Evolutionary conservation across 2,329 filamentous ascomycete species (phyloP).

Genomic region (Alternaria gaisen): DNA sequence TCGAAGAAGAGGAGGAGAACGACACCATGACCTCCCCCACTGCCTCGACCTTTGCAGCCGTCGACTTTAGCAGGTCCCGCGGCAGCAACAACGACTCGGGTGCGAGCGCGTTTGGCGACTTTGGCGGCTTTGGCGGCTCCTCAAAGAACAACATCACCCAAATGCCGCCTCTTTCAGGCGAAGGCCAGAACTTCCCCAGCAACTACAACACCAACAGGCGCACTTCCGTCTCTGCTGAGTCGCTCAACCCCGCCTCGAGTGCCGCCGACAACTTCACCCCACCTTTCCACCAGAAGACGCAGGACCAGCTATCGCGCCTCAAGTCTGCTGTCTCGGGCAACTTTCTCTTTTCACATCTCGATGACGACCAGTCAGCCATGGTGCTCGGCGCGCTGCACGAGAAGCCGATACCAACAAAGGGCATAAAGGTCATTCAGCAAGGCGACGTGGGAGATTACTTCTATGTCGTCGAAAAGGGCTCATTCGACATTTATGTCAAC

Average conservation of each 20-base stretch:
- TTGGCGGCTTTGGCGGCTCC: slow-evolving; percentile 45
- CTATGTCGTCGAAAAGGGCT: slow-evolving; percentile 92
- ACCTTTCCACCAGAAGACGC: slow-evolving; percentile 82
- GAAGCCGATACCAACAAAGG: slow-evolving; percentile 93
- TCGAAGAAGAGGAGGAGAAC: slow-evolving; percentile 83
- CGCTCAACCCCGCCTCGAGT: slow-evolving; percentile 85
- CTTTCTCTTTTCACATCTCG: slow-evolving; percentile 92
- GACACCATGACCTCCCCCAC: slow-evolving; percentile 80
- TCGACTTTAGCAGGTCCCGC: slow-evolving; percentile 53
- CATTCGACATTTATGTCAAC: slow-evolving; percentile 93
- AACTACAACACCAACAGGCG: slow-evolving; percentile 95
- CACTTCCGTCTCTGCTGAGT: slow-evolving; percentile 96
- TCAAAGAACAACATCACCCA: slow-evolving; percentile 49
- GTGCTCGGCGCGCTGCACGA: slow-evolving; percentile 91
- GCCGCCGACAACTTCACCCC: slow-evolving; percentile 90
- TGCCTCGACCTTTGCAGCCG: slow-evolving; percentile 55
- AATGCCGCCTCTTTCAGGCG: slow-evolving; percentile 57
- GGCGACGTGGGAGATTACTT: slow-evolving; percentile 97
- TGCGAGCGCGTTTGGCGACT: slow-evolving; percentile 53
- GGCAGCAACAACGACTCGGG: slow-evolving; percentile 41
- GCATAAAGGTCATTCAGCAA: slow-evolving; percentile 89
- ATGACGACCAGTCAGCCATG: slow-evolving; percentile 88
- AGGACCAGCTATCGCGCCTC: slow-evolving; percentile 81
- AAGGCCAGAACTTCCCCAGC: slow-evolving; percentile 78
- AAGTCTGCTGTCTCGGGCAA: slow-evolving; percentile 85